Conservation (phyloP, 345 rosid species). For the Brassica nigra region DNA sequence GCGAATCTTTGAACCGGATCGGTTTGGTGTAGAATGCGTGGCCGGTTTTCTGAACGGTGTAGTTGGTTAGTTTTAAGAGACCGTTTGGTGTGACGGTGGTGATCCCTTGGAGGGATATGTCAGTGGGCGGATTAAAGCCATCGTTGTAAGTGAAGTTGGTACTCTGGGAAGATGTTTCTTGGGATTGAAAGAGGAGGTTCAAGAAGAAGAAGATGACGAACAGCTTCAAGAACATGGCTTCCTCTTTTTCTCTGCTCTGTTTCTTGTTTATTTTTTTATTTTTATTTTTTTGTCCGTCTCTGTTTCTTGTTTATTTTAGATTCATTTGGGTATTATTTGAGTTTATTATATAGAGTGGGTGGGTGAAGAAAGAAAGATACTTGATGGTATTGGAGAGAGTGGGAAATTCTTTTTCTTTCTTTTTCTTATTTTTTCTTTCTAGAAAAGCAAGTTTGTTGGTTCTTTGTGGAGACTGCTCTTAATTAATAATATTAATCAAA, state of each 20-base stretch:
- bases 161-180: neutral
- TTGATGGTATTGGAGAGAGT: neutral
- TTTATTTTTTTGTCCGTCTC: neutral
- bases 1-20: slow-evolving; percentile 54
- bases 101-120: slow-evolving; percentile 50
- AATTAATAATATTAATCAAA: slow-evolving; percentile 18
- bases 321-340: neutral
- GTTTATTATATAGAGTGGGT: neutral
- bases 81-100: slow-evolving; percentile 52
- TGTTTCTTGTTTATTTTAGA: neutral
- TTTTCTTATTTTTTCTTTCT: slow-evolving; percentile 8
- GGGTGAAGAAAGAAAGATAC: neutral
- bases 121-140: slow-evolving; percentile 8
- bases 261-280: neutral
- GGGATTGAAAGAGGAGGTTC: neutral
- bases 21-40: slow-evolving; percentile 65
- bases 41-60: slow-evolving; percentile 46
- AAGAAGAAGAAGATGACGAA: slow-evolving; percentile 1
- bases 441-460: slow-evolving; percentile 23
- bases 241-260: neutral
- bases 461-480: slow-evolving; percentile 31
- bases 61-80: slow-evolving; percentile 54
- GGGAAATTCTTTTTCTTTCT: neutral
- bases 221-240: slow-evolving; percentile 9
- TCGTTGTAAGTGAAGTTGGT: neutral